A percentile compares a stretch with the other conserved stretches of the same genome.
Evolutionary conservation across 2,329 filamentous ascomycete species (phyloP).

Genomic region (Epichloe uncinata): DNA sequence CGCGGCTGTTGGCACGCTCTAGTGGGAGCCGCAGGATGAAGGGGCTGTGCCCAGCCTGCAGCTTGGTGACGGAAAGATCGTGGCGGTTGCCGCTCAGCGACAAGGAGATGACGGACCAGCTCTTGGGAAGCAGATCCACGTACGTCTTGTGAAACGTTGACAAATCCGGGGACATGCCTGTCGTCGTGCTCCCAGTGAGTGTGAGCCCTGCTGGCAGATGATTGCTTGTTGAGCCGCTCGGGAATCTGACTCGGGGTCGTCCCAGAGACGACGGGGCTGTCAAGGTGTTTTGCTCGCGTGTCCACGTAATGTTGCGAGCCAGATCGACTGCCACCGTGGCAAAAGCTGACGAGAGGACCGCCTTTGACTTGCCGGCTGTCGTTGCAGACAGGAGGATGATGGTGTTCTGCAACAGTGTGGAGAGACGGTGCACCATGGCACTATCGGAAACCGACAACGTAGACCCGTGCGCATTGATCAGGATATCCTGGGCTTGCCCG

Average conservation of each 20-base stretch:
- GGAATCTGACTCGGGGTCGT: slow-evolving; percentile 22
- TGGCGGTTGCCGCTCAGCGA: slow-evolving; percentile 69
- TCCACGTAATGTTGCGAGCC: slow-evolving; percentile 55
- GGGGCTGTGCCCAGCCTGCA: slow-evolving; percentile 60
- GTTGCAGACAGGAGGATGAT: slow-evolving; percentile 53
- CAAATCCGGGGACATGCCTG: slow-evolving; percentile 36
- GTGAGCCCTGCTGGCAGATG: background rate
- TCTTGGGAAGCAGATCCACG: slow-evolving; percentile 67
- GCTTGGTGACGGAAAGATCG: slow-evolving; percentile 81
- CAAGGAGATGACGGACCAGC: slow-evolving; percentile 79
- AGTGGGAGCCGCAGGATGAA: slow-evolving; percentile 82
- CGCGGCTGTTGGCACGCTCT: slow-evolving; percentile 66
- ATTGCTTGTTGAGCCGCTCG: background rate
- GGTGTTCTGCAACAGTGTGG: slow-evolving; percentile 50
- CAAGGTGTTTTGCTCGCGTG: slow-evolving; percentile 46
- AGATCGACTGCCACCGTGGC: slow-evolving; percentile 54
- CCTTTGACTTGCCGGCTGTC: slow-evolving; percentile 30
- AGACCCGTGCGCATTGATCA: slow-evolving; percentile 49
- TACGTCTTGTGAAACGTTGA: slow-evolving; percentile 64
- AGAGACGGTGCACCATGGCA: slow-evolving; percentile 48
- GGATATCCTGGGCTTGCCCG: slow-evolving; percentile 49
- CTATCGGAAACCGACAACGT: slow-evolving; percentile 41
- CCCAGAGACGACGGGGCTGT: background rate
- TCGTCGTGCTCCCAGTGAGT: slow-evolving; percentile 17
- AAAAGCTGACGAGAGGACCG: slow-evolving; percentile 38